Evolutionary conservation across 2,329 filamentous ascomycete genomes (phyloP).

Genomic region (Epichloe scottii): DNA sequence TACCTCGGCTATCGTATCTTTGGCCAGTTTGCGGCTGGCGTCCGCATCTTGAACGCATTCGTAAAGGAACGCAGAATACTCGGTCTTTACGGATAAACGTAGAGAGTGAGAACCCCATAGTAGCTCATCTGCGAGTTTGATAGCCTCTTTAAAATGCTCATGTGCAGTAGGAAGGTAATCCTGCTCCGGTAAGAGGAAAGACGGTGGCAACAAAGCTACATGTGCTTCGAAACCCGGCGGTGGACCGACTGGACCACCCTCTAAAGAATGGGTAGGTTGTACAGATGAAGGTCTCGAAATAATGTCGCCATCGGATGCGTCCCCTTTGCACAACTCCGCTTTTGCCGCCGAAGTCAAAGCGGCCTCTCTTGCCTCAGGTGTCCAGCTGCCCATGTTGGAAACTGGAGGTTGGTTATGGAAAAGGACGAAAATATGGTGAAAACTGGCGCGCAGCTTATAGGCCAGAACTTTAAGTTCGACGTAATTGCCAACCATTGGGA

Average conservation of each 20-base stretch:
- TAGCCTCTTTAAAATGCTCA: slow-evolving; percentile 67
- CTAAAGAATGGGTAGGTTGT: slow-evolving; percentile 36
- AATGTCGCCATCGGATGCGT: slow-evolving; percentile 30
- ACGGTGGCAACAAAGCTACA: slow-evolving; percentile 35
- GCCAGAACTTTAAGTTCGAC: slow-evolving; percentile 79
- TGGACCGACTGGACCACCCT: slow-evolving; percentile 45
- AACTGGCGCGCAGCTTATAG: slow-evolving; percentile 84
- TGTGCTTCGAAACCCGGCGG: slow-evolving; percentile 40
- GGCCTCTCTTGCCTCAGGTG: slow-evolving; percentile 30
- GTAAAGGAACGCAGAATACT: slow-evolving; percentile 86
- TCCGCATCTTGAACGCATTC: slow-evolving; percentile 80
- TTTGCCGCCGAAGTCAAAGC: slow-evolving; percentile 17
- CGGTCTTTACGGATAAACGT: slow-evolving; percentile 77
- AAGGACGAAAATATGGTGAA: slow-evolving; percentile 92
- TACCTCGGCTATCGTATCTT: slow-evolving; percentile 75
- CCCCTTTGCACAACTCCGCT: slow-evolving; percentile 35
- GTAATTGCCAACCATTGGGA: slow-evolving; percentile 70
- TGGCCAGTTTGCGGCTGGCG: slow-evolving; percentile 62
- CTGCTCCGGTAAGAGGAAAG: slow-evolving; percentile 66
- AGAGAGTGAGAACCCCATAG: slow-evolving; percentile 84
- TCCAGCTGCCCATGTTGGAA: slow-evolving; percentile 43
- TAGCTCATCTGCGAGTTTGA: slow-evolving; percentile 57
- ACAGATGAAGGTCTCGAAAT: slow-evolving; percentile 31
- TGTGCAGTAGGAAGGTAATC: slow-evolving; percentile 78
- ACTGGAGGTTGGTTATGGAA: slow-evolving; percentile 86